Evolutionary conservation across 2,329 filamentous ascomycete genomes (phyloP).

Genomic region (Beauveria medogensis): DNA sequence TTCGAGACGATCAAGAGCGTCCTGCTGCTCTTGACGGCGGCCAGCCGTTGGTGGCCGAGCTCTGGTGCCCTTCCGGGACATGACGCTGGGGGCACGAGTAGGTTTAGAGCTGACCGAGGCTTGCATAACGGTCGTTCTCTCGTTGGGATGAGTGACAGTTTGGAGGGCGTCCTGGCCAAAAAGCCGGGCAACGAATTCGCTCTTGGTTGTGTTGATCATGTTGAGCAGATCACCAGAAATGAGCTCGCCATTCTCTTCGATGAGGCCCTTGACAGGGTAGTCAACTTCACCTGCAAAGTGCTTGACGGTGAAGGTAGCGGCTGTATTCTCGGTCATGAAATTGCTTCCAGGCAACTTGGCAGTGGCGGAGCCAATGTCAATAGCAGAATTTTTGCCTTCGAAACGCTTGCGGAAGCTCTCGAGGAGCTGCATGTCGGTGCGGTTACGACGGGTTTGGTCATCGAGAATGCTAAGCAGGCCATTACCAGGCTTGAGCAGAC

Average conservation of each 20-base stretch:
- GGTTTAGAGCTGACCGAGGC: constrained; percentile 95
- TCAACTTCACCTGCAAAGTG: constrained; percentile 97
- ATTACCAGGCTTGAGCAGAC: constrained; percentile 84
- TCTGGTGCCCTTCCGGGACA: constrained; percentile 62
- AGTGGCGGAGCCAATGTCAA: constrained; percentile 67
- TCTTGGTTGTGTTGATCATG: constrained; percentile 80
- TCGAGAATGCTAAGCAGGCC: constrained; percentile 90
- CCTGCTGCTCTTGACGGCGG: constrained; percentile 30
- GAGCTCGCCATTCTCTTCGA: constrained; percentile 94
- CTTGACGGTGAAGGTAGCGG: constrained; percentile 79
- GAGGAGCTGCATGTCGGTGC: constrained; percentile 80
- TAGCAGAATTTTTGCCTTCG: constrained; percentile 87
- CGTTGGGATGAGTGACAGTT: constrained; percentile 86
- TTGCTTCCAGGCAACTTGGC: constrained; percentile 79
- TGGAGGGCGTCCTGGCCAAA: constrained; percentile 95
- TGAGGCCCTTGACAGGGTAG: constrained; percentile 75
- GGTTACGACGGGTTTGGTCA: constrained; percentile 85
- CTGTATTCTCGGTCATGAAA: constrained; percentile 73
- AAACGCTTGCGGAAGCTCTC: constrained; percentile 90
- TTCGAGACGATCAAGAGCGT: constrained; percentile 39
- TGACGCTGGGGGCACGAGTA: constrained; percentile 84
- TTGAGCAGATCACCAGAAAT: constrained; percentile 96
- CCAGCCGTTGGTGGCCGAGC: constrained; percentile 25
- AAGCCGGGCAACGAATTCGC: constrained; percentile 77
- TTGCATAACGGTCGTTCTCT: constrained; percentile 86